Evolutionary conservation across 768 basidiomycete genomes (phyloP), one percentile per base, ranked within the genome.

Genomic region (Lactarius deliciosus): DNA sequence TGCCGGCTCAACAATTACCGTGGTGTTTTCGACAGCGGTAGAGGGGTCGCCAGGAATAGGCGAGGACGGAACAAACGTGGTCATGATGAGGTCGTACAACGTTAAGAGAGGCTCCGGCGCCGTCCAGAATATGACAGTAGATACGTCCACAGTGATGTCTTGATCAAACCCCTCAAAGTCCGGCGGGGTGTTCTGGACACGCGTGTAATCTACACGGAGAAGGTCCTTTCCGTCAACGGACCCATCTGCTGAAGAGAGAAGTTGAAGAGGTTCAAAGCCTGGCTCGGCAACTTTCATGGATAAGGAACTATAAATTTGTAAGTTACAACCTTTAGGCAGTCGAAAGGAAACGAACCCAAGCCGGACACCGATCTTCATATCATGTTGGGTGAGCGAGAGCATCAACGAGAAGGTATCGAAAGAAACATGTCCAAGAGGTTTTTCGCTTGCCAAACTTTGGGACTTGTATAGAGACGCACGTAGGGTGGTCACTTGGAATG

Each of bases 21-120:
- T 45, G 22, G 47, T 43, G 16, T 16, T 54, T 28, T 57, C 61
- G 20, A 55, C 64, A 16, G 61, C 34, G 15, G 65, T 22, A 11
- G 64, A 28, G 55, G 60, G 34, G 38, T 67, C 63, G 55, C 57
- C 47, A 25, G 60, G 58, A 43, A 64, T 64, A 59, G 69, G 60
- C 40, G 74, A 64, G 66, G 80, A 71, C 10, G 90, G 86, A 11
- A 94, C 91, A 76, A 99, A 99, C 0, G 97, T 98, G 3, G 91
- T 90, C 90, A 99, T 96, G 76, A 99, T 86, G 79, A 96, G 98
- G 78, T 98, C 95, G 77, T 98, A 98, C 25, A 98, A 77, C 2
- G 90, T 83, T 43, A 99, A 79, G 53, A 98, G 88, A 15, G 96
- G 95, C 73, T 94, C 93, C 0, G 97, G 95, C 9, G 91, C 90